phyloP scores from a whole-genome alignment of 2,329 filamentous ascomycete species.

The Botrytis elliptica region DNA sequence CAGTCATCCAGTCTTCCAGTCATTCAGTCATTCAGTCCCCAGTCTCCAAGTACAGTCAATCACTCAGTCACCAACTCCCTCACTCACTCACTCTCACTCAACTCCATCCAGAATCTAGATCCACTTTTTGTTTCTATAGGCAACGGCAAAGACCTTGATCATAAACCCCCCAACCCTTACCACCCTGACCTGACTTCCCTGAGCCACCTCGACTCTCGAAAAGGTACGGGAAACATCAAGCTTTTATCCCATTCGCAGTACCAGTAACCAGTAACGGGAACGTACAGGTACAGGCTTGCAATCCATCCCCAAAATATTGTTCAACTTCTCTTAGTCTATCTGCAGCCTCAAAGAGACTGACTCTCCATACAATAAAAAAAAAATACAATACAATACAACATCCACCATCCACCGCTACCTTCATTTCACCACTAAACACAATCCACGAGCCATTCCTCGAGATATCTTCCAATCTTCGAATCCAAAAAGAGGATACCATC shows the following conservation, averaged over 20 bases:
- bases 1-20: background rate
- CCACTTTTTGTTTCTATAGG: slow-evolving; percentile 19
- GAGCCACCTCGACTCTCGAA: slow-evolving; percentile 1
- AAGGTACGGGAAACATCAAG: background rate
- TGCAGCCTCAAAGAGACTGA: background rate
- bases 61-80: background rate
- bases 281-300: slow-evolving; percentile 5
- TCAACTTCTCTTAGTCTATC: background rate
- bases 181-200: background rate
- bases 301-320: slow-evolving; percentile 1
- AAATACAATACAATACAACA: background rate
- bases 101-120: background rate
- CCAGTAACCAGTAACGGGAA: background rate
- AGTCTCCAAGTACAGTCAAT: background rate
- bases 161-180: background rate
- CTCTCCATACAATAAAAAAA: background rate
- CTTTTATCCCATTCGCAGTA: slow-evolving; percentile 10
- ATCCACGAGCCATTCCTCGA: background rate
- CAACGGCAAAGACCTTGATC: slow-evolving; percentile 8
- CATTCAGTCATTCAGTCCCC: too few relatives aligned
- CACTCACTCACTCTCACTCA: background rate
- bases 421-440: background rate
- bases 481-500: slow-evolving; percentile 1
- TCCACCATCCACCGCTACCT: background rate
- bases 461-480: background rate